A percentile compares a stretch with the other conserved stretches of the same genome.
Conservation (phyloP, 179 eudicot genomes). For the Silene vulgaris region DNA sequence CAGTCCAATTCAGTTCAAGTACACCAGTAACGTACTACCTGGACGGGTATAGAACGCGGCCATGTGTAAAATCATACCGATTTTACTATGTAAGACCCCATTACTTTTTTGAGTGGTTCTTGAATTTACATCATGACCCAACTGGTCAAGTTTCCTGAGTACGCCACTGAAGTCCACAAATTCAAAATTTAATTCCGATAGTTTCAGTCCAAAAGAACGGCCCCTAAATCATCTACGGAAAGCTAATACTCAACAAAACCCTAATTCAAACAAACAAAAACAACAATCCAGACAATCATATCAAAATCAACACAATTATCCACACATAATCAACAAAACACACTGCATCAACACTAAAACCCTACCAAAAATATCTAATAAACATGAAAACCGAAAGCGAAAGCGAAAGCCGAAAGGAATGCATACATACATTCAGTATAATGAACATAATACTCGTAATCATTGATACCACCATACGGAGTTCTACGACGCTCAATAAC, state of each 20-base stretch:
- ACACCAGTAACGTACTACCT: no score
- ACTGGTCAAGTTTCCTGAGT: no score
- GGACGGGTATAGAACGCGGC: no score
- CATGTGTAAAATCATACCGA: no score
- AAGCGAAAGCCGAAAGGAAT: background rate
- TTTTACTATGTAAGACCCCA: no score
- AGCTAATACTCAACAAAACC: background rate
- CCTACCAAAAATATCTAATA: background rate
- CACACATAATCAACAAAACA: background rate
- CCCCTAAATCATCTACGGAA: no score
- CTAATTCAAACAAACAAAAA: background rate
- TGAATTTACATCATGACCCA: no score
- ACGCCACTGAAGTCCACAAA: no score
- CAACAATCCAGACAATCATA: background rate
- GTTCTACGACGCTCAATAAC: slow-evolving; percentile 73
- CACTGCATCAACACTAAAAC: background rate
- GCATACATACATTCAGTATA: slow-evolving; percentile 68
- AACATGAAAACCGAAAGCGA: background rate
- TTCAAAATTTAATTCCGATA: no score
- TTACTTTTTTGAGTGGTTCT: no score
- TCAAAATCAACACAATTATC: background rate
- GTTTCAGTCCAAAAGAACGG: no score
- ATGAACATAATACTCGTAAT: slow-evolving; percentile 88
- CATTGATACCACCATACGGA: slow-evolving; percentile 38
- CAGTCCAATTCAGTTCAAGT: no score